Evolutionary conservation across 106 monocot genomes (phyloP), one percentile per base, ranked within the genome.

Genomic region (Phalaenopsis aphrodite): DNA sequence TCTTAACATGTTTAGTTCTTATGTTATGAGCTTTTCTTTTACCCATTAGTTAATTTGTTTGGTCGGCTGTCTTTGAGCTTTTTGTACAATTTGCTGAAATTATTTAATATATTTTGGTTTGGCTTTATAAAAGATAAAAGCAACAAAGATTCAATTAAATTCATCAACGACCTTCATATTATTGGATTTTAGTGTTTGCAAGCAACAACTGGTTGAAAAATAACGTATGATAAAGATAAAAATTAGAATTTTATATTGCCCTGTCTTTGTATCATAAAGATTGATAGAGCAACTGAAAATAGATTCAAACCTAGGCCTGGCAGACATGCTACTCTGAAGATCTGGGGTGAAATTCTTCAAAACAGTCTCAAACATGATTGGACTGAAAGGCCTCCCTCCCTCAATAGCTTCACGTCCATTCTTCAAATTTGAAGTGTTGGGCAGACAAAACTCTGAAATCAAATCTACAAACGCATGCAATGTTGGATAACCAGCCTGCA

Each of bases 401-500:
- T 89, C 84, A 38, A 90, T 19, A 78, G 75, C 72, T 23, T 74
- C 77, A 46, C 24, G 84, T 8, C 75, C 89, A 76, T 80, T 88
- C 75, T 83, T 91, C 57, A 81, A 49, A 73, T 67, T 87, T 47
- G 82, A 83, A 73, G 82, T 87, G 24, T 85, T 78, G 65, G 90
- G 88, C 80, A 95, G 78, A 72, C 88, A 91, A 84, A 95, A 99
- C 30, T 86, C 75, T 61, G 88, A 83, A 55, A 99, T 85, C 67
- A 99, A 95, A 72, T 95, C 88, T 64, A 91, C 81, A 90, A 95
- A 99, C 75, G 99, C 95, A 81, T 74, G 76, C 37, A 99, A 65
- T 76, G 90, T 95, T 48, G 91, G 95, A 75, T 83, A 99, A 19
- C 83, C 88, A 88, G 48, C 78, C 99, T 99, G 77, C 66, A 91